Conservation (phyloP, 352 stramenopile species). For the Pythium dissimile region DNA sequence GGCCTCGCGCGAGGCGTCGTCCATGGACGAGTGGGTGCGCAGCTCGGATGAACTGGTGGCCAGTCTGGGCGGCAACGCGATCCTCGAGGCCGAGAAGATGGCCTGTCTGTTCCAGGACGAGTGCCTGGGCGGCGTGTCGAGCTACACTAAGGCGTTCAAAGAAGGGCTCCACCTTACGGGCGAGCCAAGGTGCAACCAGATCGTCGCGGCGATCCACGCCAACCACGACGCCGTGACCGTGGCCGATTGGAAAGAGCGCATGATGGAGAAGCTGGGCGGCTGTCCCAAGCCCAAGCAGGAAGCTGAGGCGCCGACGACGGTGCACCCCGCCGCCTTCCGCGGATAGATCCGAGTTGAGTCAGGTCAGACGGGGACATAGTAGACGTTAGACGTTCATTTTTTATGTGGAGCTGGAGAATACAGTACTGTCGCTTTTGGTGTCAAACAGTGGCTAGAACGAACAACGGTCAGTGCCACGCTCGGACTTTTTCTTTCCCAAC, state of each 20-base stretch:
- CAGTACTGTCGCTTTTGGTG: no score
- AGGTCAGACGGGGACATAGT: no score
- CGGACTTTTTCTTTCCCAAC: no score
- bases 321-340: no score
- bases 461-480: no score
- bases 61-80: constrained; percentile 7
- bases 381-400: no score
- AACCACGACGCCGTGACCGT: constrained; percentile 2
- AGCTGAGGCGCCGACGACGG: no score
- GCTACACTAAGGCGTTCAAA: constrained; percentile 24
- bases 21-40: constrained; percentile 7
- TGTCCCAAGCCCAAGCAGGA: constrained; percentile 8
- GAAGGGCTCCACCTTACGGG: constrained; percentile 11
- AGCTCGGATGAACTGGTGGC: constrained; percentile 6
- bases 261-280: constrained; percentile 15
- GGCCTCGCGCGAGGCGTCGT: background rate
- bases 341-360: no score
- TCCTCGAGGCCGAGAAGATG: constrained; percentile 22
- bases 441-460: no score
- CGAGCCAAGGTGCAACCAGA: constrained; percentile 19
- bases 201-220: constrained; percentile 11
- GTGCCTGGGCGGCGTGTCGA: constrained; percentile 20
- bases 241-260: constrained; percentile 13
- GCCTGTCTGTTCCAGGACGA: constrained; percentile 25
- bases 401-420: no score